Evolutionary conservation across 495 filamentous ascomycete species (phyloP), one percentile per base, ranked within the genome.

Genomic region (Penicillium robsamsonii): DNA sequence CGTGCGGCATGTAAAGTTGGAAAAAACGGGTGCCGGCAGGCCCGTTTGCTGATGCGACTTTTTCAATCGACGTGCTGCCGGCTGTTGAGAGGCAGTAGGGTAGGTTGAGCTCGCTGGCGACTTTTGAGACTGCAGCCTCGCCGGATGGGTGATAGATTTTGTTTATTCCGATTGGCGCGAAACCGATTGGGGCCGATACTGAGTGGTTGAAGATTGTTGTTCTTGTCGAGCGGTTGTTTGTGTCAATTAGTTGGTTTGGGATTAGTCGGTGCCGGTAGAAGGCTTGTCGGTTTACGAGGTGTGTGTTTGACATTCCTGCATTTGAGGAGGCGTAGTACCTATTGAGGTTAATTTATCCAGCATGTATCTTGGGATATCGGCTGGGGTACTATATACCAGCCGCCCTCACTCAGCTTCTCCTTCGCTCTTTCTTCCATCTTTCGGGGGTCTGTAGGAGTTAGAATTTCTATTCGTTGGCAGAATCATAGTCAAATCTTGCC

Each of bases 191-290:
- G 0, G 83, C 82, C 8, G 75, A 70, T 41, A 84, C 79, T 30
- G 72, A 74, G 63, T 86, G 83, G 15, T 82, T 82, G 71, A 86
- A 88, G 55, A 89, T 84, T 11, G 64, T 67, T 29, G 82, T 81
- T 4, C 61, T 65, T 2, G 81, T 87, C 62, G 87, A 84, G 8
- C 84, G 78, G 17, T 56, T 58, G 58, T 79, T 82, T 17, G 84
- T 87, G 68, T 87, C 83, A 55, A 87, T 78, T 6, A 88, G 77
- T 66, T 78, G 80, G 20, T 76, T 76, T 3, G 84, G 86, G 53
- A 87, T 79, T 63, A 88, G 83, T 37, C 82, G 77, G 70, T 86
- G 85, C 1, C 84, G 80, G 74, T 79, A 86, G 77, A 89, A 88
- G 57, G 86, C 78, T 65, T 87, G 81, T 2, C 86, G 79, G 67